These are phyloP conservation scores for Hawksworthiomyces lignivorus DNA, from an alignment of 2,329 filamentous ascomycete species.

Conservation along the genomic window DNA sequence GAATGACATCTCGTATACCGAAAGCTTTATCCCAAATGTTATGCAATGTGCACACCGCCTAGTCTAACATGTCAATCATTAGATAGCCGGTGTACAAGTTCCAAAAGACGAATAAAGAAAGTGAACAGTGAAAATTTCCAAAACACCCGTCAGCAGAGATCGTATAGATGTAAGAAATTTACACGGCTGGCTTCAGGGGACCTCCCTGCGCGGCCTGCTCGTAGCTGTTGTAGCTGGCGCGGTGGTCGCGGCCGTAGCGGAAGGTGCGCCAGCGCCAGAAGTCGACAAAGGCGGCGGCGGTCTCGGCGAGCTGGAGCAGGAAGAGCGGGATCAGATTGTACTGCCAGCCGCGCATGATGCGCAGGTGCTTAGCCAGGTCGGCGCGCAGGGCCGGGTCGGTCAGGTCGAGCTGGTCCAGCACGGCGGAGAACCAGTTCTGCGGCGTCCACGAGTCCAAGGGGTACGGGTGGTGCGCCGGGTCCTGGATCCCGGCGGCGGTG, in stretches of 20 bases:
- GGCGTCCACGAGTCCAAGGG: conserved; percentile 28
- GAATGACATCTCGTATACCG: too few relatives aligned
- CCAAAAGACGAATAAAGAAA: background rate
- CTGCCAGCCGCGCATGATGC: conserved; percentile 27
- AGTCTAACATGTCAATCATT: too few relatives aligned
- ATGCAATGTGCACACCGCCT: too few relatives aligned
- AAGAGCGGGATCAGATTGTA: conserved; percentile 28
- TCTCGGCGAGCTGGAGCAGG: conserved; percentile 15
- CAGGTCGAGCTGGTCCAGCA: conserved; percentile 23
- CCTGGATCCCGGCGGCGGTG: conserved; percentile 17
- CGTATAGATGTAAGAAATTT: too few relatives aligned
- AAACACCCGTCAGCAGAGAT: too few relatives aligned
- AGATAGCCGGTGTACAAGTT: too few relatives aligned
- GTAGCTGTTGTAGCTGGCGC: background rate
- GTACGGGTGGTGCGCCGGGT: conserved; percentile 21
- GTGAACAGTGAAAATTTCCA: too few relatives aligned
- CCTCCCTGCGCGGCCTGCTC: background rate
- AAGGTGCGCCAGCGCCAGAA: conserved; percentile 4
- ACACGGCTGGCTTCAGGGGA: too few relatives aligned
- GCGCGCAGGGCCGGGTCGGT: conserved; percentile 14
- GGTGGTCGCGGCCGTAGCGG: background rate
- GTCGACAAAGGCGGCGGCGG: conserved; percentile 10
- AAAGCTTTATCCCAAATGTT: too few relatives aligned
- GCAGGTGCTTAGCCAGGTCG: conserved; percentile 21
- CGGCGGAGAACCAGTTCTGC: conserved; percentile 30